phyloP scores from a whole-genome alignment of 225 moss, liverwort and hornwort species.

The Ulota crispa region DNA sequence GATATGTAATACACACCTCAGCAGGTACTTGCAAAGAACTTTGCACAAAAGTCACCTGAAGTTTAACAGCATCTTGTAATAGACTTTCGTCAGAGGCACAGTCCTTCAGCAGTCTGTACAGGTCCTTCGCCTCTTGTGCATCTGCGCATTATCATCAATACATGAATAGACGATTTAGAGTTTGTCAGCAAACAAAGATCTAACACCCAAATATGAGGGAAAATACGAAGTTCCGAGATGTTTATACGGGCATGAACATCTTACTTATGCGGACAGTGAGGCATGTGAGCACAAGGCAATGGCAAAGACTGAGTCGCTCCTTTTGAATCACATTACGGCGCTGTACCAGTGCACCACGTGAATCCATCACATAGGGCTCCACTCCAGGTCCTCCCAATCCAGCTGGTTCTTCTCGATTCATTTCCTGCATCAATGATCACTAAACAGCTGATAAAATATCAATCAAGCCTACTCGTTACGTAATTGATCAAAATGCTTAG shows the following conservation, averaged over 20 bases:
- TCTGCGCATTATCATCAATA: slow-evolving; percentile 49
- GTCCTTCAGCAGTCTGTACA: slow-evolving; percentile 81
- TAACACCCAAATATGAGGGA: not conserved
- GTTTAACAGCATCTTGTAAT: slow-evolving; percentile 64
- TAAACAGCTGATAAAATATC: slow-evolving; percentile 6
- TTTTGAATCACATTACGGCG: slow-evolving; percentile 84
- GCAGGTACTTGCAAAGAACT: slow-evolving; percentile 8
- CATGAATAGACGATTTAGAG: not conserved
- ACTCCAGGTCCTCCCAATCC: slow-evolving; percentile 95
- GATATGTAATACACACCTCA: slow-evolving; percentile 3
- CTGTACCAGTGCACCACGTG: slow-evolving; percentile 78
- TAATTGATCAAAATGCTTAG: slow-evolving; percentile 1
- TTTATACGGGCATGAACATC: slow-evolving; percentile 23
- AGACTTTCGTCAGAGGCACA: slow-evolving; percentile 62
- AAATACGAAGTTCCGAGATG: not conserved
- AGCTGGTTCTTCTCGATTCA: slow-evolving; percentile 92
- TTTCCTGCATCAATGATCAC: slow-evolving; percentile 56
- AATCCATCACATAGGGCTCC: slow-evolving; percentile 90
- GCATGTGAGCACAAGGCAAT: slow-evolving; percentile 89
- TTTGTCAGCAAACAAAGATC: not conserved
- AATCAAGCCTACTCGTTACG: slow-evolving; percentile 14
- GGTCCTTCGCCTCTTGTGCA: slow-evolving; percentile 83
- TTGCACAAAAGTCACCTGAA: slow-evolving; percentile 59
- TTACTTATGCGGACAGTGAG: slow-evolving; percentile 84
- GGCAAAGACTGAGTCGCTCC: slow-evolving; percentile 92